Percentiles rank a stretch among this genome's conserved stretches.
phyloP scores from a whole-genome alignment of 225 moss, liverwort and hornwort species.

The Pleurozium schreberi region DNA sequence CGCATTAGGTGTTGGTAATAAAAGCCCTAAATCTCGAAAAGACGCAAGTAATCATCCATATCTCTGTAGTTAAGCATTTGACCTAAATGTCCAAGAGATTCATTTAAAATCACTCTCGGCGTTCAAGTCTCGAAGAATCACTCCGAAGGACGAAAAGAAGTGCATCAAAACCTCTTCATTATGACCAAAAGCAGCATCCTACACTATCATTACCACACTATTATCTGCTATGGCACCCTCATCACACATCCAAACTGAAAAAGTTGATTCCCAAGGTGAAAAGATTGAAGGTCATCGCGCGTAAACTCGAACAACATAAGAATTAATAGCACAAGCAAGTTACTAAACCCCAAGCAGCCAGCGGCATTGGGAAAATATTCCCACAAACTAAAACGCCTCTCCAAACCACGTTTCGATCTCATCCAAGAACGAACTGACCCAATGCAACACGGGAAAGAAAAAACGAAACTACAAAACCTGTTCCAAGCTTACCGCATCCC shows the following conservation, averaged over 20 bases:
- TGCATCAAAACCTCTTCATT: not conserved
- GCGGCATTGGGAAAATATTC: not conserved
- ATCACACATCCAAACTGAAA: not conserved
- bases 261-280: not conserved
- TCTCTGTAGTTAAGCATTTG: not conserved
- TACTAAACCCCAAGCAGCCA: not conserved
- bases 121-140: not conserved
- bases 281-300: not conserved
- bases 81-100: not conserved
- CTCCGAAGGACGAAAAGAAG: not conserved
- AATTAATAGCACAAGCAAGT: not conserved
- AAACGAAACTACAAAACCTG: not conserved
- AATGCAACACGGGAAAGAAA: not conserved
- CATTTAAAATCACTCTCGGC: not conserved
- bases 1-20: not conserved
- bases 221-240: not conserved
- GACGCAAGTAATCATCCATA: not conserved
- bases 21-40: not conserved
- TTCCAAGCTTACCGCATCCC: slow-evolving; percentile 55
- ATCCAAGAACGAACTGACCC: not conserved
- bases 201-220: not conserved
- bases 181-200: not conserved
- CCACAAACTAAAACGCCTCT: not conserved
- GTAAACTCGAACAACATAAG: not conserved
- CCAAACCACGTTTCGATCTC: not conserved